Evolutionary conservation across 179 eudicot genomes (phyloP).

Genomic region (Gypsophila paniculata): DNA sequence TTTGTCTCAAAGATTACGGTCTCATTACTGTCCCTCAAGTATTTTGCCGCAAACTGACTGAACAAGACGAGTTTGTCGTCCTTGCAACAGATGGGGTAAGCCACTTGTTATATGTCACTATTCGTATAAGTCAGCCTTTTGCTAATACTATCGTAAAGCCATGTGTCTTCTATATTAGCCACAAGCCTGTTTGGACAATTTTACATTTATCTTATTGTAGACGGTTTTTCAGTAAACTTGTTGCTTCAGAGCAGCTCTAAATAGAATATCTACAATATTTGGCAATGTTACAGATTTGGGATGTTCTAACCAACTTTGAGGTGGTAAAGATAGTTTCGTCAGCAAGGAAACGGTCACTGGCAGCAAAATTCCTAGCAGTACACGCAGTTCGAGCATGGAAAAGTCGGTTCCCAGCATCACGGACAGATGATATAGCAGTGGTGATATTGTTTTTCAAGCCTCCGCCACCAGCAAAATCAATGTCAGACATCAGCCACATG

Average conservation of each 20-base stretch:
- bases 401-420: constrained; percentile 50
- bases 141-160: not conserved
- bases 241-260: not conserved
- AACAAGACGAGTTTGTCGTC: constrained; percentile 63
- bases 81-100: constrained; percentile 92
- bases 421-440: constrained; percentile 59
- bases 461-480: constrained; percentile 30
- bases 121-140: not conserved
- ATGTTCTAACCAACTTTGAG: constrained; percentile 63
- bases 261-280: not conserved
- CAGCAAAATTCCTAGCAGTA: constrained; percentile 51
- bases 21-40: constrained; percentile 68
- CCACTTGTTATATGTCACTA: not conserved
- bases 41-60: constrained; percentile 48
- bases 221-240: too few species aligned
- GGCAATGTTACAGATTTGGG: constrained; percentile 52
- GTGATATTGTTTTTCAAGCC: constrained; percentile 56
- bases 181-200: not conserved
- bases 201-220: not conserved
- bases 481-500: constrained; percentile 35
- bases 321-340: constrained; percentile 55
- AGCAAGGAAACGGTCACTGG: constrained; percentile 47
- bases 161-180: not conserved
- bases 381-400: constrained; percentile 64
- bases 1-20: constrained; percentile 72